These are phyloP conservation scores for Balamuthia mandrillaris DNA, from an alignment of 208 protist genomes.

Conservation along the genomic window DNA sequence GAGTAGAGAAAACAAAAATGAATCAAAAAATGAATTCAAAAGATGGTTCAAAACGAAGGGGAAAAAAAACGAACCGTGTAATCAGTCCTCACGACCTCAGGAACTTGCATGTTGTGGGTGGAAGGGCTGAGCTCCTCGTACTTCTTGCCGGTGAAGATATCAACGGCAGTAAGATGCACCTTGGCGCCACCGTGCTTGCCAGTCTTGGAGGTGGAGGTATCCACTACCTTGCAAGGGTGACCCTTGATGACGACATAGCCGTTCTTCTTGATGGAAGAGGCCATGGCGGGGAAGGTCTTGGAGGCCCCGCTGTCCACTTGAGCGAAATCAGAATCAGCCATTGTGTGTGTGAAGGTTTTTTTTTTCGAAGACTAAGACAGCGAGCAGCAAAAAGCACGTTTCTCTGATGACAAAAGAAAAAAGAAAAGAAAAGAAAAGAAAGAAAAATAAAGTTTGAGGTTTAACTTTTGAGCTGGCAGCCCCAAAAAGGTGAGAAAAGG, in stretches of 20 bases:
- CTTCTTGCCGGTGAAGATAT: conserved; percentile 98
- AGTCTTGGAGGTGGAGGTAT: conserved; percentile 96
- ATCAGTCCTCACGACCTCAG: conserved; percentile 89
- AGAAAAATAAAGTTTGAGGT: no score
- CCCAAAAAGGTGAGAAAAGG: no score
- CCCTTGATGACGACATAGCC: conserved; percentile 76
- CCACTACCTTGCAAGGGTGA: conserved; percentile 94
- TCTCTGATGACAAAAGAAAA: no score
- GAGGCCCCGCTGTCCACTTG: conserved; percentile 34
- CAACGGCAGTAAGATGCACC: conserved; percentile 92
- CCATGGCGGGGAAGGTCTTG: conserved; percentile 61
- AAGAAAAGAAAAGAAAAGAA: no score
- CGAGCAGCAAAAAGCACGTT: no score
- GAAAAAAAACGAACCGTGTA: conserved; percentile 73
- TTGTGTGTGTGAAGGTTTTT: no score
- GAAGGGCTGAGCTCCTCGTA: conserved; percentile 94
- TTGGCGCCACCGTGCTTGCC: conserved; percentile 99
- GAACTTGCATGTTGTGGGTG: conserved; percentile 94
- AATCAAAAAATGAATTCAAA: background rate
- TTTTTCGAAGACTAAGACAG: no score
- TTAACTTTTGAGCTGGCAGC: no score
- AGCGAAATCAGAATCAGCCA: conserved; percentile 3
- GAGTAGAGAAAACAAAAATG: background rate
- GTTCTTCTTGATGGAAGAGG: conserved; percentile 74
- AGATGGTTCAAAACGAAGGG: background rate